Evolutionary conservation across 192 early-diverging fungal species (phyloP).

Genomic region (Coemansia sp.): DNA sequence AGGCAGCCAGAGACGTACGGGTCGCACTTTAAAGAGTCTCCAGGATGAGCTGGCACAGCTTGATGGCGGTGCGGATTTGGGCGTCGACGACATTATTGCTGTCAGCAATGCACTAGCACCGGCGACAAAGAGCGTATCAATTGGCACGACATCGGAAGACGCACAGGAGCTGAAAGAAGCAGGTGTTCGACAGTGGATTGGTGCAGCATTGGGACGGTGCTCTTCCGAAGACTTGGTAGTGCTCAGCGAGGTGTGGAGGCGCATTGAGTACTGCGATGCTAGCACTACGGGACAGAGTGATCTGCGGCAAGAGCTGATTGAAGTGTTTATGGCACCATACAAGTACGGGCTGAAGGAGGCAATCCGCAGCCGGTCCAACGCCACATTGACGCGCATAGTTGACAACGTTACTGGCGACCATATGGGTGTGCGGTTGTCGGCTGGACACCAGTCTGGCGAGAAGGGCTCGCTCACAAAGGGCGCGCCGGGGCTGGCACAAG

Average conservation of each 20-base stretch:
- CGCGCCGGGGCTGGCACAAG: conserved; percentile 22
- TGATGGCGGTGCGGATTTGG: conserved; percentile 20
- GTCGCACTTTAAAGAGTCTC: conserved; percentile 32
- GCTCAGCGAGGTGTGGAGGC: conserved; percentile 51
- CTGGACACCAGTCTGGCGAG: conserved; percentile 12
- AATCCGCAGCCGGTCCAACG: conserved; percentile 42
- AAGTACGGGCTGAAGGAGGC: conserved; percentile 48
- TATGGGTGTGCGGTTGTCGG: conserved; percentile 2
- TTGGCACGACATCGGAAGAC: conserved; percentile 19
- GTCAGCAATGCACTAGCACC: neutral
- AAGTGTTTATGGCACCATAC: conserved; percentile 33
- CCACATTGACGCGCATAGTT: conserved; percentile 46
- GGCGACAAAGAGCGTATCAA: conserved; percentile 8
- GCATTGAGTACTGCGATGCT: conserved; percentile 42
- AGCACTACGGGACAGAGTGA: conserved; percentile 22
- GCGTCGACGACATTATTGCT: conserved; percentile 30
- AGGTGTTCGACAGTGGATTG: conserved; percentile 37
- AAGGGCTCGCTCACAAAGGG: conserved; percentile 5
- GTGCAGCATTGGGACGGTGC: conserved; percentile 22
- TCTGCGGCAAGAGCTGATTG: conserved; percentile 44
- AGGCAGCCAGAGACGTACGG: neutral
- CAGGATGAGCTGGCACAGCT: conserved; percentile 40
- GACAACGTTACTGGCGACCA: conserved; percentile 50
- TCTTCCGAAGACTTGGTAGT: conserved; percentile 51
- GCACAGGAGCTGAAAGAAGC: conserved; percentile 16